Evolutionary conservation across 2,329 filamentous ascomycete genomes (phyloP), one percentile per base, ranked within the genome.

Genomic region (Sphaerulina musiva): DNA sequence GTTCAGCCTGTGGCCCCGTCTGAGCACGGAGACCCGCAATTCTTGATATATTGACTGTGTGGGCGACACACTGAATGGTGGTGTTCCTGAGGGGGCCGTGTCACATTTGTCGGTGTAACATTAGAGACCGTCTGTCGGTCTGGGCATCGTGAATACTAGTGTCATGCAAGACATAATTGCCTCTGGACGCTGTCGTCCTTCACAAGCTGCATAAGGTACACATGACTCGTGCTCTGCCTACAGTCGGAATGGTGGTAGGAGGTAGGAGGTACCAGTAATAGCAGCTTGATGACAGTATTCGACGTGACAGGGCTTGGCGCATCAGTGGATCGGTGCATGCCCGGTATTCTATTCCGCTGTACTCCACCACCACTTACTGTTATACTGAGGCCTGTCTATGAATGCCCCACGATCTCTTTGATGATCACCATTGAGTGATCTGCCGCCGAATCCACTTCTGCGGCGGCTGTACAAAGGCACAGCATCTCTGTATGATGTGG

Each of bases 41-140:
- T 29, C 34, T 51, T n/a, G 23, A 44, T 23, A 44, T 23, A 17
- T 20, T 51, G 48, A 44, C 40, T 10, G 47, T 45, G 48, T 43
- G 48, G 48, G 48, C 48, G 31, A 14, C 23, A 38, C n/a, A 41
- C 17, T 51, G 47, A 44, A 23, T 43, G 47, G 47, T 14, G 26
- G 26, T 46, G 53, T 39, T 47, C 38, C 44, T 42, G 43, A 41
- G 38, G 26, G 29, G 53, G 26, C 45, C 29, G 54, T 50, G 36
- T 46, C 47, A 56, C 54, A 53, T 50, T 46, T 38, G 12, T 40
- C 11, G 14, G 45, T 48, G 44, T 48, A 51, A 51, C 51, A 17
- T 48, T 20, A 20, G 20, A 20, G 20, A 38, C 45, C 6, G 29
- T 45, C 32, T 42, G 42, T 31, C 6, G 17, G 17, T 23, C 20